Evolutionary conservation across 1,139 yeast genomes (phyloP), one percentile per base, ranked within the genome.

Genomic region (Taphrina communis): DNA sequence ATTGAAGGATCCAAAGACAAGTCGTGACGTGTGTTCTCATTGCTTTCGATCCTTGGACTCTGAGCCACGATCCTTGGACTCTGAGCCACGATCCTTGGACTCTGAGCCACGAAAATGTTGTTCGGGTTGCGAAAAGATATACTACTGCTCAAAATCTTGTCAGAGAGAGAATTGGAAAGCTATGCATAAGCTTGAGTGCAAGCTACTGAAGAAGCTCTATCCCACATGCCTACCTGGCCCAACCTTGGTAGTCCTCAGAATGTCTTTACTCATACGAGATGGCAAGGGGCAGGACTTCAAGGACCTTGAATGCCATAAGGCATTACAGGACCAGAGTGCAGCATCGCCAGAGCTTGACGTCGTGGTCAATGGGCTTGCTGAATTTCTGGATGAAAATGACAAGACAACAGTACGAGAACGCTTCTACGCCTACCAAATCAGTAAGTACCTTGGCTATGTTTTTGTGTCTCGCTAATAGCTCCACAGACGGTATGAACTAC

Each of bases 171-270:
- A 71, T 51, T 69, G 71, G 71, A 65, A 48, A 21, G 19, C 25
- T 7, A 59, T 60, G 36, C 72, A 71, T 55, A 61, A 63, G 42
- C 50, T 56, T 19, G 72, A 71, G 41, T 71, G 72, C 53, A 8
- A 48, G 44, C 38, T 62, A 14, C 66, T 70, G 19, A 42, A 35
- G 35, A 25, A 38, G 35, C 39, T 61, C n/a, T 44, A 35, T 7
- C 71, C 71, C 11, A 44, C 52, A 44, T 38, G 59, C 11, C 68
- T 66, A 1, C 65, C 69, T 4, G 66, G 71, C 7, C 48, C 57
- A 3, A 61, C 70, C 25, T 42, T 63, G 8, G 52, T 62, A 7
- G 44, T 60, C 14, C 60, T 71, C 51, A 66, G 72, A 14, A 21
- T 69, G 36, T 55, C 68, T 19, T n/a, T 51, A 12, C 53, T 70